phyloP scores from a whole-genome alignment of 257 asterid genomes.

The Eustoma russellianum region DNA sequence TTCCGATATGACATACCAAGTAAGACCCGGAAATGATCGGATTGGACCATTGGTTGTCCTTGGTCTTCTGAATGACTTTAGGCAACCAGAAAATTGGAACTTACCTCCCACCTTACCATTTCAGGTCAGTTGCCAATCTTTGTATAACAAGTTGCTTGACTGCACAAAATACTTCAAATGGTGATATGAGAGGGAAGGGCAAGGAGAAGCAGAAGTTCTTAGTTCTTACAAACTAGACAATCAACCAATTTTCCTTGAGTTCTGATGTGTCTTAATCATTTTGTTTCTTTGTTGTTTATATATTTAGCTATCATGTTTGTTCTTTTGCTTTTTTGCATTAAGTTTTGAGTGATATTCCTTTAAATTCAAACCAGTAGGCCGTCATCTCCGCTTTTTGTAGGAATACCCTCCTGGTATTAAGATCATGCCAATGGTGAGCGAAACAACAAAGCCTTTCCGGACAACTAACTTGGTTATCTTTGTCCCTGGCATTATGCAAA shows the following conservation, averaged over 20 bases:
- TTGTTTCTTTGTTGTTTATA: too few relatives aligned
- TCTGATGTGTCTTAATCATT: too few relatives aligned
- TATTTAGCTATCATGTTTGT: too few relatives aligned
- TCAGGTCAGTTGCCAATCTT: conserved; percentile 39
- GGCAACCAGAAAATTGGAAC: conserved; percentile 26
- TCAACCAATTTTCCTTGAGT: not conserved
- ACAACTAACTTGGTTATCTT: conserved; percentile 76
- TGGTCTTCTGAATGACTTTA: conserved; percentile 52
- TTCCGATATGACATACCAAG: conserved; percentile 44
- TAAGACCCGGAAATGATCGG: conserved; percentile 57
- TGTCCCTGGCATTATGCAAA: conserved; percentile 30
- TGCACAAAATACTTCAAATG: not conserved
- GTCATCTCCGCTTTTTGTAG: conserved; percentile 27
- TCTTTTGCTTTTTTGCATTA: too few relatives aligned
- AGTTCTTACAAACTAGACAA: not conserved
- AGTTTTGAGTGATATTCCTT: not conserved
- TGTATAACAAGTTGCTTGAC: not conserved
- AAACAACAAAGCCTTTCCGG: conserved; percentile 72
- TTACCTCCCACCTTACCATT: conserved; percentile 47
- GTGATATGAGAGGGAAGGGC: too few relatives aligned
- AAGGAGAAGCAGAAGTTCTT: not conserved
- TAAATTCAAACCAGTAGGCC: not conserved
- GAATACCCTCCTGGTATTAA: conserved; percentile 89
- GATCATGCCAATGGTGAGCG: conserved; percentile 80
- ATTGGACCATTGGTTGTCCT: conserved; percentile 60